Evolutionary conservation across 2,329 filamentous ascomycete species (phyloP), one percentile per base, ranked within the genome.

Genomic region (Neopestalotiopsis clavispora): DNA sequence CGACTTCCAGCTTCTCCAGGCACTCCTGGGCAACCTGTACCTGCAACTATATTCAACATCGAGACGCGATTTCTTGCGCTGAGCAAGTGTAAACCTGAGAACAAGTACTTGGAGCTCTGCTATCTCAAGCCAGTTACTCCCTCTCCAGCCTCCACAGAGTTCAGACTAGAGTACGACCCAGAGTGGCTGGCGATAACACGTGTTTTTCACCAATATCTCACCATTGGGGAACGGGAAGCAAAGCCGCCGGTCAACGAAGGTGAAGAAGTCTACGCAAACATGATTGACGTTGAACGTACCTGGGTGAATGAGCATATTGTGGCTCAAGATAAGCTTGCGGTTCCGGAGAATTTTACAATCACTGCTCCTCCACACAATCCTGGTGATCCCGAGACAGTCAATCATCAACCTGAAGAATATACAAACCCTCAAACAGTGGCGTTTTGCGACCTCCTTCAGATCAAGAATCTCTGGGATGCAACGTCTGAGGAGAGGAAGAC

Each of bases 171-270:
- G 63, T 98, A 99, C 78, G 96, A 99, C 79, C 89, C 91, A 12
- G 96, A 99, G 82, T 99, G 95, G 95, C 90, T 99, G 6, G 92
- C 96, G 56, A 98, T 99, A 72, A 95, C 91, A 13, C 92, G 95
- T 52, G 91, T 90, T 6, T 97, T 98, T 76, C 89, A 92, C 52
- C 74, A 84, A 3, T 85, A 89, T 52, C 84, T 96, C 1, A 80
- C 83, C 1, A 82, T 95, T 52, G 92, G 93, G 69, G 84, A 91
- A 71, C 84, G 84, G 4, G 77, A 81, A 7, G 85, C 87, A 1
- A 79, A 80, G 52, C 80, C 87, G 0, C 85, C 91, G 0, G 78
- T 82, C 1, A 86, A 97, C 75, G 83, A 88, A 32, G 92, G 93
- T 23, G 90, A 97, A 78, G 87, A 84, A 1, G 81, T 86, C 65